These are phyloP conservation scores for Stenogyne calaminthoides DNA, from an alignment of 305 asterid genomes.

Conservation along the genomic window DNA sequence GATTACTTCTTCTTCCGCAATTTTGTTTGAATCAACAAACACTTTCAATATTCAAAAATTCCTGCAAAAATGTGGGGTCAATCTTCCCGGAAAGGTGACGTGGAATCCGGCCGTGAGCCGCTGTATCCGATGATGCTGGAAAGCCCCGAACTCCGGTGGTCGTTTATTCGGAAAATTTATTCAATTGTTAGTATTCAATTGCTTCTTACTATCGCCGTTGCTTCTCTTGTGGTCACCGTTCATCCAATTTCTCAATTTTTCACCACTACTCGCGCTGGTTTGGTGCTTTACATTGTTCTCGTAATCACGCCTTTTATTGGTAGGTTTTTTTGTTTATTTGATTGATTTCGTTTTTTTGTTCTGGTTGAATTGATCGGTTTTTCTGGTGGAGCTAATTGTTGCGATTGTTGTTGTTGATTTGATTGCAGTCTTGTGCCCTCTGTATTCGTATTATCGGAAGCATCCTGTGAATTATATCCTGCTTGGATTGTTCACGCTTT, in stretches of 20 bases:
- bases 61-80: constrained; percentile 39
- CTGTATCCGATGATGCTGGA: constrained; percentile 60
- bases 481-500: constrained; percentile 72
- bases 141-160: constrained; percentile 61
- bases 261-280: constrained; percentile 48
- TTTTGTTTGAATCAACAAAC: neutral
- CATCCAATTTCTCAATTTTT: constrained; percentile 50
- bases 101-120: constrained; percentile 41
- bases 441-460: constrained; percentile 70
- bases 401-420: neutral
- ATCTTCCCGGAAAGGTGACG: constrained; percentile 37
- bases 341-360: neutral
- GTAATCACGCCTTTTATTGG: constrained; percentile 52
- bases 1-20: neutral
- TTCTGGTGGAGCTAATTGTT: neutral
- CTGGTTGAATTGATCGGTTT: neutral
- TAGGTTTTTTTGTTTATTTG: constrained; percentile 14
- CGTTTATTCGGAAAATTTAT: constrained; percentile 61
- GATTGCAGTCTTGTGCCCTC: constrained; percentile 69
- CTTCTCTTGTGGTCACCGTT: constrained; percentile 48
- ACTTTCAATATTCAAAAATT: neutral
- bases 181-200: constrained; percentile 52
- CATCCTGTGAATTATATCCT: constrained; percentile 85
- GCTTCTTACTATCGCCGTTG: constrained; percentile 55
- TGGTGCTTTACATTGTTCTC: constrained; percentile 47